These are phyloP conservation scores for Quercus engelmannii DNA, from an alignment of 306 rosid genomes.

Conservation along the genomic window DNA sequence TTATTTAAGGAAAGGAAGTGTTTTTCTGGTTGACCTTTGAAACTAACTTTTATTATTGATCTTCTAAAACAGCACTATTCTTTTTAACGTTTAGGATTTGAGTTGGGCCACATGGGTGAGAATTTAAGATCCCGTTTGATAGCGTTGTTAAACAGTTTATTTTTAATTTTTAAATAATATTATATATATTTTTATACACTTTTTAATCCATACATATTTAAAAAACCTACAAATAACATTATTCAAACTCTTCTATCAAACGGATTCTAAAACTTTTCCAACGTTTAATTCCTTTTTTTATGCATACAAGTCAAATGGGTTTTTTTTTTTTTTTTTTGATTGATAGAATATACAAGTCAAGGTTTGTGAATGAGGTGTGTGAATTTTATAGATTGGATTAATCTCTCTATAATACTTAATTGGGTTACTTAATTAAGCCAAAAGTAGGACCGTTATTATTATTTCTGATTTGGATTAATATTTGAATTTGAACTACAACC, in stretches of 20 bases:
- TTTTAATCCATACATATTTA: fast-evolving
- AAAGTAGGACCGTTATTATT: too few relatives aligned
- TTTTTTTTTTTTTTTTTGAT: neutral
- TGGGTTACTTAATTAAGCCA: neutral
- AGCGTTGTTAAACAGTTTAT: too few relatives aligned
- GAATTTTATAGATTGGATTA: neutral
- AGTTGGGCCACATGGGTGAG: slow-evolving; percentile 23
- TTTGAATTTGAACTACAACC: neutral
- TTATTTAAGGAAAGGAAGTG: neutral
- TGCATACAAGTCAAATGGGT: neutral
- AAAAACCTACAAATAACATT: too few relatives aligned
- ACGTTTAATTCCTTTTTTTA: slow-evolving; percentile 41
- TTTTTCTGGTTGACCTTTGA: neutral
- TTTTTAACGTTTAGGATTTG: neutral
- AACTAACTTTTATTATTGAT: neutral
- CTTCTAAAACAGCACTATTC: neutral
- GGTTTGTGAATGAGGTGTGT: too few relatives aligned
- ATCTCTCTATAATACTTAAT: neutral
- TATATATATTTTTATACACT: fast-evolving
- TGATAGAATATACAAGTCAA: too few relatives aligned
- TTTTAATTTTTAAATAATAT: too few relatives aligned
- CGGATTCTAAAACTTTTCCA: neutral
- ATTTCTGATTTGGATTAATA: neutral
- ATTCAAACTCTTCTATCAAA: too few relatives aligned
- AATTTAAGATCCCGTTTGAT: neutral